A percentile compares a stretch with the other conserved stretches of the same genome.
Evolutionary conservation across 2,329 filamentous ascomycete species (phyloP).

Genomic region (Botrytis squamosa): DNA sequence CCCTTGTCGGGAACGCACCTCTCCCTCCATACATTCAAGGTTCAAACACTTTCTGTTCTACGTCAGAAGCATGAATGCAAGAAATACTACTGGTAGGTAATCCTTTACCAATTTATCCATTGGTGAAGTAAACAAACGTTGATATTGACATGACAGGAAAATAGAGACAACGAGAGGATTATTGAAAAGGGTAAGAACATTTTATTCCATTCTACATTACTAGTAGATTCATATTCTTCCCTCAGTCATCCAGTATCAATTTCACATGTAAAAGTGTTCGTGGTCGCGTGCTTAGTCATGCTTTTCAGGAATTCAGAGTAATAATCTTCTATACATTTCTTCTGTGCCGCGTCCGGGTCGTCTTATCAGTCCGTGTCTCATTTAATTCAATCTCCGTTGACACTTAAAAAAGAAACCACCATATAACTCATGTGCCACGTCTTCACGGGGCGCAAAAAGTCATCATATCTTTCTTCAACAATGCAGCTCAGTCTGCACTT

Average conservation of each 20-base stretch:
- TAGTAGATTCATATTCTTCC: not conserved
- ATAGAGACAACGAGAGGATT: not conserved
- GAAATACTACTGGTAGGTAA: not conserved
- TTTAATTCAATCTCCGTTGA: slow-evolving; percentile 21
- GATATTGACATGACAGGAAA: not conserved
- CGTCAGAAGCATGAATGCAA: slow-evolving; percentile 3
- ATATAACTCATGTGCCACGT: slow-evolving; percentile 33
- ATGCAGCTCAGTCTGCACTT: slow-evolving; percentile 61
- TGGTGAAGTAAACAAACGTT: not conserved
- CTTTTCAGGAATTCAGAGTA: not conserved
- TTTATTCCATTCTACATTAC: not conserved
- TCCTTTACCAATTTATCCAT: not conserved
- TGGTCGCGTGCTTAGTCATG: slow-evolving; percentile 20
- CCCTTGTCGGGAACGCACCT: not conserved
- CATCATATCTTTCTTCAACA: slow-evolving; percentile 42
- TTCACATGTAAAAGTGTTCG: not conserved
- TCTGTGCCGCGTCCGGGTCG: slow-evolving; percentile 3
- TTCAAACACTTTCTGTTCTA: not conserved
- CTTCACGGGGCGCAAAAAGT: slow-evolving; percentile 33
- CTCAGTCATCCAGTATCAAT: not conserved
- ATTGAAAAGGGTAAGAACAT: not conserved
- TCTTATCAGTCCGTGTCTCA: slow-evolving; percentile 12
- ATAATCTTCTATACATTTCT: not conserved
- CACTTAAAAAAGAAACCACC: slow-evolving; percentile 21
- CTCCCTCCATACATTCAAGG: not conserved